Evolutionary conservation across 495 filamentous ascomycete genomes (phyloP).

Genomic region (Hypoxylon fuscum): DNA sequence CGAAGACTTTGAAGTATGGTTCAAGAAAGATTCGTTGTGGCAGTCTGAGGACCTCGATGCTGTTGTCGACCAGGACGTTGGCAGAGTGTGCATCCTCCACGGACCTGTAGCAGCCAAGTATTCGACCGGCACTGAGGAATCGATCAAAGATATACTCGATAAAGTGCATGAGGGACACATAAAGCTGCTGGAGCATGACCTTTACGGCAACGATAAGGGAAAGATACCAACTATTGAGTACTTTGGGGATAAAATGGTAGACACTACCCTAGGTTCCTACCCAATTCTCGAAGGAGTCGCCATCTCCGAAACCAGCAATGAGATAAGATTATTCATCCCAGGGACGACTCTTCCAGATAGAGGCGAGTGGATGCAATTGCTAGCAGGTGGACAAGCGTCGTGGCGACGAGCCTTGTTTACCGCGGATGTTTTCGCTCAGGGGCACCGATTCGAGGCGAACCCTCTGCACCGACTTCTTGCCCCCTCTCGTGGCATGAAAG

Average conservation of each 20-base stretch:
- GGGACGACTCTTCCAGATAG: constrained; percentile 67
- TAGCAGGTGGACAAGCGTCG: constrained; percentile 76
- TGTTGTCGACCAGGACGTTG: constrained; percentile 84
- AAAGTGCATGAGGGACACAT: constrained; percentile 81
- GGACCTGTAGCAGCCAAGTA: constrained; percentile 85
- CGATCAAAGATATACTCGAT: constrained; percentile 82
- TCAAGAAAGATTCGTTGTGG: constrained; percentile 94
- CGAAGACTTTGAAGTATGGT: constrained; percentile 88
- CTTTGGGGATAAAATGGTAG: constrained; percentile 75
- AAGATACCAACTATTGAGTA: constrained; percentile 81
- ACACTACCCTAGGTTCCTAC: constrained; percentile 55
- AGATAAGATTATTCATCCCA: constrained; percentile 68
- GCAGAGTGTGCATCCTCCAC: constrained; percentile 83
- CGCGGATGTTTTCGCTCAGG: constrained; percentile 82
- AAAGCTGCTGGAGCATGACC: constrained; percentile 68
- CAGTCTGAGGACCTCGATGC: constrained; percentile 89
- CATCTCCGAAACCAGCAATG: constrained; percentile 69
- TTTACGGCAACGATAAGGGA: constrained; percentile 71
- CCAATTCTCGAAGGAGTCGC: constrained; percentile 72
- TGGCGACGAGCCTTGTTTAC: constrained; percentile 87
- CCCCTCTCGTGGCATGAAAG: constrained; percentile 75
- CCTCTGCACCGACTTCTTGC: constrained; percentile 81
- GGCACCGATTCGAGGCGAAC: constrained; percentile 85
- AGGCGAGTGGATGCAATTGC: constrained; percentile 77
- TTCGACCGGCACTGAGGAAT: constrained; percentile 77